Evolutionary conservation across 2,329 filamentous ascomycete species (phyloP).

Genomic region (Xylariomycetidae sp.): DNA sequence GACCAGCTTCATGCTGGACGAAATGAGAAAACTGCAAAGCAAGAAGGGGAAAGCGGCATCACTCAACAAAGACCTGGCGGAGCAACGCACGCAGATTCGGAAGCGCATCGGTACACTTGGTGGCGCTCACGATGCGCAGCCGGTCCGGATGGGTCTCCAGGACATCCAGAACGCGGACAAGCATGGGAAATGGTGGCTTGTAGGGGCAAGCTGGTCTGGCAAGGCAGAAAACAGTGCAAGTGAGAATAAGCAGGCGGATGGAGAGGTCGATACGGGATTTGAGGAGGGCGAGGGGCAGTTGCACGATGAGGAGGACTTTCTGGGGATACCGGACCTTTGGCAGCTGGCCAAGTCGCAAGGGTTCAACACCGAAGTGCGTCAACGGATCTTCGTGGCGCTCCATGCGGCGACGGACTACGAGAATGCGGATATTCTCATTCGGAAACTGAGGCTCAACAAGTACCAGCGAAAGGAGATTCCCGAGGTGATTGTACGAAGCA

Average conservation of each 20-base stretch:
- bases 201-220: conserved; percentile 84
- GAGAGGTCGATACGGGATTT: not conserved
- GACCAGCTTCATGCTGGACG: conserved; percentile 97
- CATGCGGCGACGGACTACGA: conserved; percentile 81
- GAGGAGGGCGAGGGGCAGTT: conserved; percentile 28
- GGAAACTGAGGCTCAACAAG: conserved; percentile 80
- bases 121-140: conserved; percentile 52
- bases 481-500: conserved; percentile 81
- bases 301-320: conserved; percentile 31
- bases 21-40: conserved; percentile 90
- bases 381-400: conserved; percentile 89
- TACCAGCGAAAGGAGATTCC: conserved; percentile 84
- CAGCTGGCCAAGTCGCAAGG: conserved; percentile 75
- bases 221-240: conserved; percentile 14
- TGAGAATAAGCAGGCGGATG: conserved; percentile 8
- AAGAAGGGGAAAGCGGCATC: conserved; percentile 78
- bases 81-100: conserved; percentile 84
- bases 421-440: conserved; percentile 74
- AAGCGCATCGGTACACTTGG: conserved; percentile 81
- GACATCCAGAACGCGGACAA: conserved; percentile 82
- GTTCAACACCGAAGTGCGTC: conserved; percentile 81
- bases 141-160: conserved; percentile 72
- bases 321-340: conserved; percentile 62
- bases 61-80: conserved; percentile 66
- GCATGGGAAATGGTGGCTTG: conserved; percentile 96